phyloP scores from a whole-genome alignment of 164 flowering plant genomes.

The Aristolochia fimbriata region DNA sequence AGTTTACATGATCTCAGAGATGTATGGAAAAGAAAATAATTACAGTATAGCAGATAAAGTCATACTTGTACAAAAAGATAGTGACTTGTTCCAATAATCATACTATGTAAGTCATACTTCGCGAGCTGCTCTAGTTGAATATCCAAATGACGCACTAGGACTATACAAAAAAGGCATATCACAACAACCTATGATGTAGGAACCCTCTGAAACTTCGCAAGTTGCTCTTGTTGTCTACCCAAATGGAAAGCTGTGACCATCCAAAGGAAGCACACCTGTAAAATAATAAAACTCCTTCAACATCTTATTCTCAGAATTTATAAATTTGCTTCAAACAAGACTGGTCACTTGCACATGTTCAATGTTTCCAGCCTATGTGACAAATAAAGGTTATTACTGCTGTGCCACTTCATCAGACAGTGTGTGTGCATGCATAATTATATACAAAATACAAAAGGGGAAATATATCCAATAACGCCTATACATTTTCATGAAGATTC shows the following conservation, averaged over 20 bases:
- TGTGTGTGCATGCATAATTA: background rate
- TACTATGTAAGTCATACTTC: constrained; percentile 21
- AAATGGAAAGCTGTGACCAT: constrained; percentile 54
- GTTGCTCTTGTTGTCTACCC: constrained; percentile 61
- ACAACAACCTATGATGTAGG: constrained; percentile 11
- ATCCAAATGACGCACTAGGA: constrained; percentile 61
- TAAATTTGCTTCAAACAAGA: background rate
- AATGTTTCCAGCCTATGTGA: too few relatives aligned
- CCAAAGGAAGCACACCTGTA: constrained; percentile 77
- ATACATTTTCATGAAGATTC: too few relatives aligned
- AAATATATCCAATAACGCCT: background rate
- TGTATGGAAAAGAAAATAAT: too few relatives aligned
- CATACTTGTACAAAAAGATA: too few relatives aligned
- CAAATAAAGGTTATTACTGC: too few relatives aligned
- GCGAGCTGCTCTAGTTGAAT: constrained; percentile 56
- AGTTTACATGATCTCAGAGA: too few relatives aligned
- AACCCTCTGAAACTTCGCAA: constrained; percentile 38
- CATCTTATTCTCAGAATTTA: constrained; percentile 1
- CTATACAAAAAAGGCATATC: constrained; percentile 69
- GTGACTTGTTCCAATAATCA: too few relatives aligned
- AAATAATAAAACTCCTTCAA: background rate
- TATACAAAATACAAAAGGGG: background rate
- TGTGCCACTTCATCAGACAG: too few relatives aligned
- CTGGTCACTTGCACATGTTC: too few relatives aligned
- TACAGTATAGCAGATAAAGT: too few relatives aligned